phyloP scores from a whole-genome alignment of 768 basidiomycete species.

The Termitomyces titanicus region DNA sequence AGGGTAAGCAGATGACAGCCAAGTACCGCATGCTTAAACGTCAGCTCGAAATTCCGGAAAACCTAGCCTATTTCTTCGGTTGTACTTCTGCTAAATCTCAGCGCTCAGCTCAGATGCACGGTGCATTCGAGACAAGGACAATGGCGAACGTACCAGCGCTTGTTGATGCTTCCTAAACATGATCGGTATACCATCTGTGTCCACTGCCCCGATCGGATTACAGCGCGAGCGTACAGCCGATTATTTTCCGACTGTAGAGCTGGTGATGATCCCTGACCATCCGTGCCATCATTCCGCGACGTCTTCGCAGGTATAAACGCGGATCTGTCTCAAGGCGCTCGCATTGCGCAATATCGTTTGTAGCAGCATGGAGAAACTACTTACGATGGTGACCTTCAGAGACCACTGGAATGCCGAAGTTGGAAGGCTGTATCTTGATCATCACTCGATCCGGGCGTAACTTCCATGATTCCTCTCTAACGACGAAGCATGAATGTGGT shows the following conservation, averaged over 20 bases:
- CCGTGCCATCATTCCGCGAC: conserved; percentile 8
- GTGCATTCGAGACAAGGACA: no score
- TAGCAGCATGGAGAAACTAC: conserved; percentile 6
- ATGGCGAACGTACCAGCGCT: no score
- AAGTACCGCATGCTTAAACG: no score
- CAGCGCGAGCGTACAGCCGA: conserved; percentile 7
- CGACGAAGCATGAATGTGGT: conserved; percentile 3
- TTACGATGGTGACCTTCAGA: conserved; percentile 4
- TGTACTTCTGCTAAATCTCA: no score
- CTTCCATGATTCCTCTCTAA: conserved; percentile 2
- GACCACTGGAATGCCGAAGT: conserved; percentile 7
- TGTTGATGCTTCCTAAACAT: no score
- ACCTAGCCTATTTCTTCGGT: no score
- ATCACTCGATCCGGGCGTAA: conserved; percentile 5
- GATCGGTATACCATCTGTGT: no score
- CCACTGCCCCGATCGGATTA: no score
- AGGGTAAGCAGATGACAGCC: no score
- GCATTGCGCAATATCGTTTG: conserved; percentile 13
- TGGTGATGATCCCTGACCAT: conserved; percentile 14
- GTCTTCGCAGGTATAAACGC: conserved; percentile 3
- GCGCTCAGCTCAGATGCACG: no score
- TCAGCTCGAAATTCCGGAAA: no score
- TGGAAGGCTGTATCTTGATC: conserved; percentile 12
- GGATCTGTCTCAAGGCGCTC: conserved; percentile 4
- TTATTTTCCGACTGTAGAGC: conserved; percentile 14